A percentile compares a stretch with the other conserved stretches of the same genome.
phyloP scores from a whole-genome alignment of 2,329 filamentous ascomycete species.

The Corinectria fuckeliana region DNA sequence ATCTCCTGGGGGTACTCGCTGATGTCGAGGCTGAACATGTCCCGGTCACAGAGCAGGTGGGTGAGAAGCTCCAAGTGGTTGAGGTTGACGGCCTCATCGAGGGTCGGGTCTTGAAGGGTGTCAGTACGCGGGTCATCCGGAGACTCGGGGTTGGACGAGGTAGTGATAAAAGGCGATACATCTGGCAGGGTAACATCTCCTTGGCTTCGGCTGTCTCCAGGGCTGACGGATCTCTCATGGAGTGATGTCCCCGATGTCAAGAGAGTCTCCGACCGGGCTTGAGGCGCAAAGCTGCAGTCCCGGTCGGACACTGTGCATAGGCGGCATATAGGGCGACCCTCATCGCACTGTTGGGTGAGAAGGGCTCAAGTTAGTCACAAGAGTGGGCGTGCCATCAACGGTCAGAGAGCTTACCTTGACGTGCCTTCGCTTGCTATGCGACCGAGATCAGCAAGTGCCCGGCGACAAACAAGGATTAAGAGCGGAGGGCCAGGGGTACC shows the following conservation, averaged over 20 bases:
- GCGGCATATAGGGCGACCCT: constrained; percentile 22
- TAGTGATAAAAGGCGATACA: not conserved
- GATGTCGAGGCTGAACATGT: not conserved
- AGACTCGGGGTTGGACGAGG: not conserved
- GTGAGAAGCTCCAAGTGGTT: not conserved
- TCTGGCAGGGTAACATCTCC: not conserved
- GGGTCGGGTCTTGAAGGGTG: not conserved
- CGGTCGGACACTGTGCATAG: constrained; percentile 16
- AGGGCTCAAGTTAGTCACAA: not conserved
- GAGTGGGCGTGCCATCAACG: not conserved
- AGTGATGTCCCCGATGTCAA: not conserved
- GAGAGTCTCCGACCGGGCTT: not conserved
- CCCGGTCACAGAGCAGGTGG: not conserved
- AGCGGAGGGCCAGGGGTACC: too few relatives aligned
- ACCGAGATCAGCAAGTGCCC: not conserved
- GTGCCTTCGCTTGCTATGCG: not conserved
- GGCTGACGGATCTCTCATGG: not conserved
- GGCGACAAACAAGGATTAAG: not conserved
- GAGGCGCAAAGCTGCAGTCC: constrained; percentile 19
- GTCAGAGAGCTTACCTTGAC: not conserved
- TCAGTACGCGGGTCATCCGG: not conserved
- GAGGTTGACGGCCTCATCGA: not conserved
- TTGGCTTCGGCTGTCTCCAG: not conserved
- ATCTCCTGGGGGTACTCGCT: not conserved
- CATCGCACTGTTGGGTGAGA: constrained; percentile 20